Conservation (phyloP, 2,329 filamentous ascomycete genomes). For the Trichoderma citrinoviride region DNA sequence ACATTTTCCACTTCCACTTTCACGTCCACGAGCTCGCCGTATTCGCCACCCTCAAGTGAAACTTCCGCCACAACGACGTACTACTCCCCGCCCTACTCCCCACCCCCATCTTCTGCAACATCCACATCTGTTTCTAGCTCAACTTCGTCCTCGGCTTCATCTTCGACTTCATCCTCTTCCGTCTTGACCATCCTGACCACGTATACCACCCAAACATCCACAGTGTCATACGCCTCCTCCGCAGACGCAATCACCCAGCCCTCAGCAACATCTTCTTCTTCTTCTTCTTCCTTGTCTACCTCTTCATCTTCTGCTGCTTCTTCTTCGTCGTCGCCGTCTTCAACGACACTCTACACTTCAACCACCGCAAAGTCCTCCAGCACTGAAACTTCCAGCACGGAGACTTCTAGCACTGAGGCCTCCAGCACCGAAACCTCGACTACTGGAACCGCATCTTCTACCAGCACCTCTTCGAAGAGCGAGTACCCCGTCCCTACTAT, state of each 20-base stretch:
- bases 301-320: too few relatives aligned
- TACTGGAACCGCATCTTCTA: background rate
- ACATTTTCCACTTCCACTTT: background rate
- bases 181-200: too few relatives aligned
- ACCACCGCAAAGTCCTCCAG: slow-evolving; percentile 16
- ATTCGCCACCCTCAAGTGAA: background rate
- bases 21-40: background rate
- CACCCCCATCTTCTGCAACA: too few relatives aligned
- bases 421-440: background rate
- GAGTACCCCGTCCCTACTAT: background rate
- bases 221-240: slow-evolving; percentile 20
- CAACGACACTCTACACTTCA: slow-evolving; percentile 27
- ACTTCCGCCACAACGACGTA: background rate
- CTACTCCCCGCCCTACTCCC: too few relatives aligned
- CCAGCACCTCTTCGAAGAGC: too few relatives aligned
- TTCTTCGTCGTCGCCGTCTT: background rate
- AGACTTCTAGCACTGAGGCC: too few relatives aligned
- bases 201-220: background rate
- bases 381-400: background rate
- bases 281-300: slow-evolving; percentile 24
- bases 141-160: background rate
- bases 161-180: background rate
- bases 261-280: background rate
- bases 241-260: slow-evolving; percentile 22
- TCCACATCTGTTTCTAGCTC: background rate